Evolutionary conservation across 805 yeast species (phyloP).

Genomic region (Torulaspora microellipsoides): DNA sequence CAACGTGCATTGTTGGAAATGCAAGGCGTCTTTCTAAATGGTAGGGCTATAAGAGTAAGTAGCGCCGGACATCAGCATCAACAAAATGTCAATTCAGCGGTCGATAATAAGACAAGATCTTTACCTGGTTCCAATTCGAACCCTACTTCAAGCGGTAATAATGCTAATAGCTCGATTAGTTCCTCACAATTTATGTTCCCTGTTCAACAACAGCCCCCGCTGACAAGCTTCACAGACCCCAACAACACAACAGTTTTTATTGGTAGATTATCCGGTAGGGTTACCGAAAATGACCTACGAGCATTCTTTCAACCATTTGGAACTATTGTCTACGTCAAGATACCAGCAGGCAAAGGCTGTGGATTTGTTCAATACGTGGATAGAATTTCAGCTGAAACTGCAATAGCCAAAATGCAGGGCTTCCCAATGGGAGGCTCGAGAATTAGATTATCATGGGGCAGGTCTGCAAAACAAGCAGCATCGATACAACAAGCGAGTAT

Average conservation of each 20-base stretch:
- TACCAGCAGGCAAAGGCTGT: constrained; percentile 71
- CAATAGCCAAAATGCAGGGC: constrained; percentile 85
- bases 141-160: neutral
- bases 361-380: constrained; percentile 82
- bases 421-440: constrained; percentile 80
- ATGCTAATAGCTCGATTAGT: neutral
- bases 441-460: constrained; percentile 85
- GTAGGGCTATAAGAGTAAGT: constrained; percentile 73
- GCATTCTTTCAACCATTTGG: constrained; percentile 65
- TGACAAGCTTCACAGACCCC: constrained; percentile 71
- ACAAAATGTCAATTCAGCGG: neutral
- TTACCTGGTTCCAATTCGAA: constrained; percentile 1
- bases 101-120: constrained; percentile 8
- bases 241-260: constrained; percentile 72
- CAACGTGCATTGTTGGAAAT: constrained; percentile 70
- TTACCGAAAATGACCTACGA: constrained; percentile 59
- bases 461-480: constrained; percentile 39
- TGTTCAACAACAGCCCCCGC: constrained; percentile 47
- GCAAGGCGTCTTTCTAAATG: constrained; percentile 72
- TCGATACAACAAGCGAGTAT: constrained; percentile 16
- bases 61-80: constrained; percentile 42
- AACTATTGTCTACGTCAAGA: constrained; percentile 67
- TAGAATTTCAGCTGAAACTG: constrained; percentile 77
- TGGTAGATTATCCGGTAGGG: constrained; percentile 55
- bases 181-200: constrained; percentile 26